Evolutionary conservation across 805 yeast species (phyloP), one percentile per base, ranked within the genome.

Genomic region (Yarrowia hollandica): DNA sequence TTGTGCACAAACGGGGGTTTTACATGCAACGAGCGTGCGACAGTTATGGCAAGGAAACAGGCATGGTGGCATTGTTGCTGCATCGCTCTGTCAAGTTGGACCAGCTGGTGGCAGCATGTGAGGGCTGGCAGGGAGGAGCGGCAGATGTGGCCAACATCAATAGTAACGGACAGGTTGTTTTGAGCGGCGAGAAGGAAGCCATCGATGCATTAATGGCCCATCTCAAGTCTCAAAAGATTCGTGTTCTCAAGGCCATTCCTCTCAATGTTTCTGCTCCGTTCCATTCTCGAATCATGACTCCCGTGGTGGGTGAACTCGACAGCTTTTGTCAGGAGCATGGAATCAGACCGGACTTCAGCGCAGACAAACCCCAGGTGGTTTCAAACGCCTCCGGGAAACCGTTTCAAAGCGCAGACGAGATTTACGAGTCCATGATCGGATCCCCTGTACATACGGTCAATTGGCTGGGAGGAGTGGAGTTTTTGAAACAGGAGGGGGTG

Each of bases 221-320:
- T 19, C 44, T 52, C 26, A 52, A 35, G n/a, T 26, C 16, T 14
- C 6, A 9, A 4, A 35, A 52, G 30, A 9, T 48, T 12, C 16
- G 58, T 4, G 35, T 52, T 3, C 19, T 37, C n/a, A 52, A 52
- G 15, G 33, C 44, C 3, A 37, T 52, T 11, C 44, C 58, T 14
- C 58, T 52, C 15, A 52, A 52, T 14, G 58, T 52, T 5, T 52
- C 58, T 1, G 58, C 58, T 2, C 44, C 58, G 12, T 52, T 52
- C 21, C 58, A 52, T 11, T 52, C 58, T 1, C 19, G 14, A 2
- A 18, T 52, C 10, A 52, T 52, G 58, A 5, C 44, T 6, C 44
- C 44, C 14, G 58, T 52, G 18, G 58, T 52, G 14, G 18, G 23
- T 9, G n/a, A 37, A 18, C 34, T 52, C n/a, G 44, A 37, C 12